Evolutionary conservation across 78 protist genomes (phyloP).

Genomic region (Acrasis kona): DNA sequence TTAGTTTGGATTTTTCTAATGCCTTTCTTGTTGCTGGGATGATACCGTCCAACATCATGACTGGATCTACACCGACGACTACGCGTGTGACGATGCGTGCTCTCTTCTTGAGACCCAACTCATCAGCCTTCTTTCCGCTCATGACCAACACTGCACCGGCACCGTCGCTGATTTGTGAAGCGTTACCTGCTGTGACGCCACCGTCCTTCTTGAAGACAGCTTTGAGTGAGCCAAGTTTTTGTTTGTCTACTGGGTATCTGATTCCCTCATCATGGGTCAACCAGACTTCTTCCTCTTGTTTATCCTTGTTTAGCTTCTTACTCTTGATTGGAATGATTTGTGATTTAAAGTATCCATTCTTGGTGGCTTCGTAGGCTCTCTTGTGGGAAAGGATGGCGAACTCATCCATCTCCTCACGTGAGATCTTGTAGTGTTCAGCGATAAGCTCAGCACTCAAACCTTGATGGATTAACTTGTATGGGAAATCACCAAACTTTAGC

Average conservation of each 20-base stretch:
- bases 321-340: slow-evolving; percentile 60
- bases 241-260: slow-evolving; percentile 14
- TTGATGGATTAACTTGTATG: slow-evolving; percentile 14
- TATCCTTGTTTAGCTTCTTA: not conserved
- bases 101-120: slow-evolving; percentile 6
- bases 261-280: slow-evolving; percentile 56
- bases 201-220: slow-evolving; percentile 22
- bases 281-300: not conserved
- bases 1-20: slow-evolving; percentile 15
- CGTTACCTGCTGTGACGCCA: slow-evolving; percentile 35
- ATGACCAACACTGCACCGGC: slow-evolving; percentile 33
- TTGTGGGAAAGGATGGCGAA: slow-evolving; percentile 43
- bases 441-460: slow-evolving; percentile 66
- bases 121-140: not conserved
- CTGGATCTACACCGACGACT: slow-evolving; percentile 41
- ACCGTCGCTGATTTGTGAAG: slow-evolving; percentile 40
- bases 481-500: not conserved
- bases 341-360: slow-evolving; percentile 37
- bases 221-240: slow-evolving; percentile 11
- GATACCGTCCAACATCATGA: slow-evolving; percentile 36
- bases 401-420: slow-evolving; percentile 54
- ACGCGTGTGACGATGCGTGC: slow-evolving; percentile 27
- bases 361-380: slow-evolving; percentile 20
- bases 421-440: slow-evolving; percentile 52
- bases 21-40: slow-evolving; percentile 33